phyloP scores from a whole-genome alignment of 352 stramenopile species.

The Phytophthora litchii region DNA sequence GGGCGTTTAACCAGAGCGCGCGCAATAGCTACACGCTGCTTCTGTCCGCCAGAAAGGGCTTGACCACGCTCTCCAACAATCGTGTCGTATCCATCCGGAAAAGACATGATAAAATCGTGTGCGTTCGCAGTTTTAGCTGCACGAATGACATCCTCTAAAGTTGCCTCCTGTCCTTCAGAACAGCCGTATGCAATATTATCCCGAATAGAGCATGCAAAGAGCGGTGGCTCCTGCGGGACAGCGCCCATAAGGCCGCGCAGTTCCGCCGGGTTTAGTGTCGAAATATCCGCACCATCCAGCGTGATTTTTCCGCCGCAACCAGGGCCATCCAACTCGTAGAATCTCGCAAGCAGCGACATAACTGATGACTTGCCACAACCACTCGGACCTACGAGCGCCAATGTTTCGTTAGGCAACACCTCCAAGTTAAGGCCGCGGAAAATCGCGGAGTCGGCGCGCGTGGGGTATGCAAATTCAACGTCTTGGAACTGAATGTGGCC shows the following conservation, averaged over 20 bases:
- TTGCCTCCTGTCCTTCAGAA: constrained; percentile 46
- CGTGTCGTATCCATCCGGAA: constrained; percentile 81
- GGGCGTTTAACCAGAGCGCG: constrained; percentile 76
- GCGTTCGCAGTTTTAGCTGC: constrained; percentile 77
- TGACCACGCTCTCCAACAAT: constrained; percentile 76
- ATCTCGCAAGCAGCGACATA: constrained; percentile 70
- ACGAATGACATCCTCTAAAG: constrained; percentile 58
- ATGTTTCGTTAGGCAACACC: constrained; percentile 69
- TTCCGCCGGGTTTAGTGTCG: constrained; percentile 52
- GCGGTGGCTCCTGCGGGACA: constrained; percentile 72
- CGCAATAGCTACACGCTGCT: constrained; percentile 83
- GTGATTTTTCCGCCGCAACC: constrained; percentile 56
- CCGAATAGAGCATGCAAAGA: constrained; percentile 78
- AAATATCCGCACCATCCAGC: constrained; percentile 67
- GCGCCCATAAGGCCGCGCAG: constrained; percentile 69
- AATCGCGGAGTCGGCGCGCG: constrained; percentile 57
- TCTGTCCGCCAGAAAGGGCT: constrained; percentile 77
- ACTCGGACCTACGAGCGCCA: constrained; percentile 74
- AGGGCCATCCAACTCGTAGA: constrained; percentile 69
- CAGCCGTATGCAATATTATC: constrained; percentile 84
- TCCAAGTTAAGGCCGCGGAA: constrained; percentile 59
- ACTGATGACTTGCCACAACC: constrained; percentile 80
- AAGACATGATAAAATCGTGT: constrained; percentile 79
- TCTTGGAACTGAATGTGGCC: constrained; percentile 84
- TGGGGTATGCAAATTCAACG: constrained; percentile 79